phyloP scores from a whole-genome alignment of 257 asterid genomes.

The Scutellaria minor region DNA sequence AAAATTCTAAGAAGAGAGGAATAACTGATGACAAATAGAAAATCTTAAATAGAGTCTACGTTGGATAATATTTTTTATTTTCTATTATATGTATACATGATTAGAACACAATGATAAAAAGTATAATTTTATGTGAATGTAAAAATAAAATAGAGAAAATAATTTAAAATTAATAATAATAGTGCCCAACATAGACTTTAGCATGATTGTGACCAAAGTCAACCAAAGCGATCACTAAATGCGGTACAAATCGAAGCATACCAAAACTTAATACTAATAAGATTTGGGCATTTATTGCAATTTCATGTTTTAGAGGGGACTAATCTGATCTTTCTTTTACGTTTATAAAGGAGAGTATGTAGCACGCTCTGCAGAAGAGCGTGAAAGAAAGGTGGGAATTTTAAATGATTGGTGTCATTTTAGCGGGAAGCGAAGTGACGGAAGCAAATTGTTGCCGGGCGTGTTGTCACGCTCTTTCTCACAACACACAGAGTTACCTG shows the following conservation, averaged over 20 bases:
- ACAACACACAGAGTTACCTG: background rate
- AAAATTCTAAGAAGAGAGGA: no score
- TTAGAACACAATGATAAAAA: no score
- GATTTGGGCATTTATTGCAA: background rate
- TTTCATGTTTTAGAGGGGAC: background rate
- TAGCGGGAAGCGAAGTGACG: constrained; percentile 52
- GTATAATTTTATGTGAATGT: no score
- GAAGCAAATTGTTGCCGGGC: constrained; percentile 44
- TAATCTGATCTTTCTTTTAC: no score
- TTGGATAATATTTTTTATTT: no score
- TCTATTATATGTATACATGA: no score
- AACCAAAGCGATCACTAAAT: background rate
- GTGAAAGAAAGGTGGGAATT: constrained; percentile 2
- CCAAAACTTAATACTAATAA: background rate
- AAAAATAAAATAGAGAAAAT: no score
- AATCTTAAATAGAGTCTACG: no score
- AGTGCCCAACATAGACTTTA: background rate
- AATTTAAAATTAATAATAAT: no score
- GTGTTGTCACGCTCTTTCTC: constrained; percentile 36
- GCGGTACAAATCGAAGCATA: background rate
- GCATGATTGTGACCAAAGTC: background rate
- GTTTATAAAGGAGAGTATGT: constrained; percentile 1
- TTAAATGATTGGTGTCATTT: constrained; percentile 39
- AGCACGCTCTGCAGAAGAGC: constrained; percentile 26
- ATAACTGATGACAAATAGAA: no score